A percentile compares a stretch with the other conserved stretches of the same genome.
Evolutionary conservation across 148 eudicot species (phyloP).

Genomic region (Rhododendron vialii): DNA sequence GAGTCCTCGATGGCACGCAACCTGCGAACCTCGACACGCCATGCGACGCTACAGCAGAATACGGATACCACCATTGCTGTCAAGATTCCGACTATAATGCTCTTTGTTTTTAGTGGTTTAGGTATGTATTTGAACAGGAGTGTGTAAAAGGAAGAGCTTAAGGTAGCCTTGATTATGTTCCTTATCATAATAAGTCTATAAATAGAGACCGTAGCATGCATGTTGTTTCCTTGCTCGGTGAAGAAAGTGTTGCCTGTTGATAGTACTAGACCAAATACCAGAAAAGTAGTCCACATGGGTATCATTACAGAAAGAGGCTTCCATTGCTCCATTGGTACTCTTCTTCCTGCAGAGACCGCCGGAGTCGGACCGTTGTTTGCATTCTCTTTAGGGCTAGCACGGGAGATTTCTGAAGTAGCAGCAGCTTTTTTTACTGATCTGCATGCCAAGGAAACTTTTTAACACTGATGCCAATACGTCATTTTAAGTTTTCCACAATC

Average conservation of each 20-base stretch:
- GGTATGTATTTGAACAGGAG: background rate
- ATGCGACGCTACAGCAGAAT: background rate
- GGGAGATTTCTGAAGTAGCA: too few species aligned
- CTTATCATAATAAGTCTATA: background rate
- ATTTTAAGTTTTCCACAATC: too few species aligned
- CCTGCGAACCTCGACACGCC: background rate
- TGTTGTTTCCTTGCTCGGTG: background rate
- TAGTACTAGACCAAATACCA: background rate
- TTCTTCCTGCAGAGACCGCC: too few species aligned
- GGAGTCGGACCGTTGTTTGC: too few species aligned
- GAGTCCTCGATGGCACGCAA: too few species aligned
- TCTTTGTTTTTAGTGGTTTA: background rate
- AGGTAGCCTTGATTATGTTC: too few species aligned
- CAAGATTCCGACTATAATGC: background rate
- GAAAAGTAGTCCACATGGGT: background rate
- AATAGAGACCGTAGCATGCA: too few species aligned
- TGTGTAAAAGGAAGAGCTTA: background rate
- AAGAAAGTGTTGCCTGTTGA: background rate
- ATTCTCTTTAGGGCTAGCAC: background rate
- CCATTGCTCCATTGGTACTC: background rate
- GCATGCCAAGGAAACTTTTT: background rate
- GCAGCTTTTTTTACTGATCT: background rate
- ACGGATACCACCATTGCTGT: background rate
- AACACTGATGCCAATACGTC: too few species aligned
- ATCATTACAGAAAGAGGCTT: background rate